Conservation (phyloP, 108 stramenopile genomes). For the Conticribra weissflogii region DNA sequence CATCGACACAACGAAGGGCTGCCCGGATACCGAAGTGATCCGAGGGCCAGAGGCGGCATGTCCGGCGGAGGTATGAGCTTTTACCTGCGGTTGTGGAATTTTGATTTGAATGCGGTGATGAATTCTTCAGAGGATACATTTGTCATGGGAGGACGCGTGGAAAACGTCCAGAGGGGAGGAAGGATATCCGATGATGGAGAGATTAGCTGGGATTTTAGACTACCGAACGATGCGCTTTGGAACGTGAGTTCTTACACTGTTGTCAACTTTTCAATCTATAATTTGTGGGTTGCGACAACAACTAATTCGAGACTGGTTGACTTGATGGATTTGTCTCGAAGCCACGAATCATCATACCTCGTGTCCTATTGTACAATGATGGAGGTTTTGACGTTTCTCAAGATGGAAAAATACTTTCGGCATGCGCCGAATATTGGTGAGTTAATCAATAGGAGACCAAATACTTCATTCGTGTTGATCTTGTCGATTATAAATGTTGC, state of each 20-base stretch:
- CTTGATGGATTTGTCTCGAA: no score
- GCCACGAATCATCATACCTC: slow-evolving; percentile 77
- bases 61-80: slow-evolving; percentile 66
- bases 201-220: slow-evolving; percentile 34
- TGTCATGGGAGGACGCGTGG: background rate
- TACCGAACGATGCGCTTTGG: slow-evolving; percentile 37
- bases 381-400: slow-evolving; percentile 94
- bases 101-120: slow-evolving; percentile 66
- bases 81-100: slow-evolving; percentile 82
- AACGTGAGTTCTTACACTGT: no score
- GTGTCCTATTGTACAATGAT: slow-evolving; percentile 94
- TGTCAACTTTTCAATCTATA: no score
- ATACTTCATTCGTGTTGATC: background rate
- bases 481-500: background rate
- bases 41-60: slow-evolving; percentile 45
- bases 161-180: slow-evolving; percentile 20
- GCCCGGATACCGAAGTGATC: slow-evolving; percentile 14
- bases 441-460: background rate
- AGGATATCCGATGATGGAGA: slow-evolving; percentile 40
- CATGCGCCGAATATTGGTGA: slow-evolving; percentile 87
- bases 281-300: no score
- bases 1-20: slow-evolving; percentile 37
- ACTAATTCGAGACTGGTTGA: no score
- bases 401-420: slow-evolving; percentile 88
- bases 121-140: slow-evolving; percentile 9